Base-by-base conservation (phyloP, 352 stramenopile genomes). In the Pythium brachiatum region DNA sequence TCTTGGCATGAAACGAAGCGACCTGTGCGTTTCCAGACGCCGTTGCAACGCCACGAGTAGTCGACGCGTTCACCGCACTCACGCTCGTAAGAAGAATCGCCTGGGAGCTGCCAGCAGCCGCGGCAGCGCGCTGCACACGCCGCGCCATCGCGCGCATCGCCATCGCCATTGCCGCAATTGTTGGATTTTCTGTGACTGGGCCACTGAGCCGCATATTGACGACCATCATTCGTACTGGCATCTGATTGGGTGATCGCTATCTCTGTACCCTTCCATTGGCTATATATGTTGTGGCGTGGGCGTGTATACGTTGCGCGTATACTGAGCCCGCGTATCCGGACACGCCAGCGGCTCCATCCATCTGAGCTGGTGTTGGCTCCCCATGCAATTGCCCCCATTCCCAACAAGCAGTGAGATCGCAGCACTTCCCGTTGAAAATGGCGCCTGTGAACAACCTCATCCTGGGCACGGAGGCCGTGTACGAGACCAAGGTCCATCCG, bases 401-500 rank as follows among this genome's bases (percentile, higher is more conserved):
- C 27, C n/a, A 27, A 29, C 15, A 9, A 11, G 29, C 29, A 34
- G 5, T 34, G 29, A 50, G 21, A 48, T 29, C 54, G 29, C 11
- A 36, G 18, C 16, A 25, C 3, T 16, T 9, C 13, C 25, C 41
- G 38, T 44, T 27, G 36, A 77, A 44, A 9, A 78, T 79, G 64
- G 68, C 74, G 63, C 57, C 60, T 39, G 71, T 74, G 69, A 86
- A 70, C 47, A 59, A 76, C 38, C 64, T 95, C 52, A 66, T 95
- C 56, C 77, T 95, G 57, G 77, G 77, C 68, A 92, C 86, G 34
- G 86, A 94, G 70, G 79, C 81, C 76, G 80, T 94, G 64, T 83
- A 76, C 53, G 76, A 92, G 57, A 81, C 91, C 50, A 89, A 95
- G 62, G 68, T 97, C 57, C 97, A 99, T 83, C 96, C 97, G 27